Evolutionary conservation across 331 rosid genomes (phyloP).

Genomic region (Telfairia occidentalis): DNA sequence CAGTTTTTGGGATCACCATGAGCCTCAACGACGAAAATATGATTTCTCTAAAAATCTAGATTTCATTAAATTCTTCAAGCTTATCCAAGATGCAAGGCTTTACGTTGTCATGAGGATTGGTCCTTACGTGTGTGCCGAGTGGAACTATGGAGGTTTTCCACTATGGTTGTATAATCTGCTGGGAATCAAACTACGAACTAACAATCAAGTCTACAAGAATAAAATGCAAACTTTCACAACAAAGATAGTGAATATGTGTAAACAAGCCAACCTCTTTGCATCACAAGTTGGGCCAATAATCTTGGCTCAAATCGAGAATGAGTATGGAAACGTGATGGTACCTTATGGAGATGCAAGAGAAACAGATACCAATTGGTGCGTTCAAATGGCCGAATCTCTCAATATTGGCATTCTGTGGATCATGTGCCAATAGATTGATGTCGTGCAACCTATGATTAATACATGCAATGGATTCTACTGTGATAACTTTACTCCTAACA

Average conservation of each 20-base stretch:
- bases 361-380: slow-evolving; percentile 49
- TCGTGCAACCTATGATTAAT: slow-evolving; percentile 57
- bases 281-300: slow-evolving; percentile 55
- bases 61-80: slow-evolving; percentile 47
- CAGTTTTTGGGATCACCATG: neutral
- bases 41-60: slow-evolving; percentile 48
- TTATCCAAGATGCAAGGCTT: slow-evolving; percentile 43
- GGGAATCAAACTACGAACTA: slow-evolving; percentile 28
- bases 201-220: slow-evolving; percentile 23
- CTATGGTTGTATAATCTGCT: slow-evolving; percentile 64
- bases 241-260: slow-evolving; percentile 13
- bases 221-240: slow-evolving; percentile 58
- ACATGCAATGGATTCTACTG: slow-evolving; percentile 48
- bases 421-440: slow-evolving; percentile 71
- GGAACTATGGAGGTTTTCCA: slow-evolving; percentile 66
- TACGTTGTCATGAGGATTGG: slow-evolving; percentile 61
- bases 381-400: slow-evolving; percentile 51
- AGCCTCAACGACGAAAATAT: slow-evolving; percentile 22
- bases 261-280: slow-evolving; percentile 6
- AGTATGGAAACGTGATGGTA: slow-evolving; percentile 26
- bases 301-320: neutral
- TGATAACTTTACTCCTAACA: slow-evolving; percentile 28
- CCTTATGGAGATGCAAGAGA: slow-evolving; percentile 37
- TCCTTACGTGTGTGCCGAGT: slow-evolving; percentile 55
- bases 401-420: slow-evolving; percentile 52